A percentile compares a stretch with the other conserved stretches of the same genome.
Conservation (phyloP, 1,139 yeast species). For the Hyphopichia pseudoburtonii region DNA sequence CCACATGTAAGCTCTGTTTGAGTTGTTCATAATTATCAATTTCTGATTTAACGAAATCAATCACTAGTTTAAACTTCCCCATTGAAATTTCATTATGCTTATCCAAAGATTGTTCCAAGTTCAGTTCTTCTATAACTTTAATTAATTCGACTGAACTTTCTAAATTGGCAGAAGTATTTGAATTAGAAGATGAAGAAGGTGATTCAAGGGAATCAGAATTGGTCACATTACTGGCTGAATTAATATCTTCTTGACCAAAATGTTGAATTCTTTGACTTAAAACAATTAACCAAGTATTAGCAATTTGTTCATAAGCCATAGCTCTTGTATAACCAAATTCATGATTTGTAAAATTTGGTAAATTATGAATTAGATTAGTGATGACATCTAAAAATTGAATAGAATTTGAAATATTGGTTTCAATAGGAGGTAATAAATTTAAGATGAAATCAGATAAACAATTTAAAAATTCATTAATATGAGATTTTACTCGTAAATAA, state of each 20-base stretch:
- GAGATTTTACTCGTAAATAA: conserved; percentile 77
- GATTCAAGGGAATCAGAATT: conserved; percentile 3
- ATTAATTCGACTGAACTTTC: conserved; percentile 28
- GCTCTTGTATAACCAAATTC: conserved; percentile 73
- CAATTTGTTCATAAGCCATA: conserved; percentile 77
- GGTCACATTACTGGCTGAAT: conserved; percentile 7
- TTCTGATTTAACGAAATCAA: conserved; percentile 47
- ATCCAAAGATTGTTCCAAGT: conserved; percentile 47
- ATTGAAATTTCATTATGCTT: conserved; percentile 59
- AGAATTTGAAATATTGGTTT: conserved; percentile 54
- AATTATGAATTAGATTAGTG: conserved; percentile 59
- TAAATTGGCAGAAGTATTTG: conserved; percentile 3
- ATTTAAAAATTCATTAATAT: conserved; percentile 70
- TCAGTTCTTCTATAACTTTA: conserved; percentile 33
- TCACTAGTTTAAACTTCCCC: conserved; percentile 49
- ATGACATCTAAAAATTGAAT: conserved; percentile 68
- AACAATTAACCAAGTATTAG: conserved; percentile 71
- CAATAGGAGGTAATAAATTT: conserved; percentile 78
- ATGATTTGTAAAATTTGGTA: conserved; percentile 72
- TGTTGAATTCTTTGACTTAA: conserved; percentile 39
- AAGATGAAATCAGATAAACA: conserved; percentile 79
- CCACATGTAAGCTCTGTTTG: conserved; percentile 17
- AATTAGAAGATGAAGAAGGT: conserved; percentile 6
- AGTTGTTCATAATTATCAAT: conserved; percentile 26
- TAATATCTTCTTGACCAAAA: conserved; percentile 10